Evolutionary conservation across 352 stramenopile genomes (phyloP), one percentile per base, ranked within the genome.

Genomic region (Phytophthora pluvialis): DNA sequence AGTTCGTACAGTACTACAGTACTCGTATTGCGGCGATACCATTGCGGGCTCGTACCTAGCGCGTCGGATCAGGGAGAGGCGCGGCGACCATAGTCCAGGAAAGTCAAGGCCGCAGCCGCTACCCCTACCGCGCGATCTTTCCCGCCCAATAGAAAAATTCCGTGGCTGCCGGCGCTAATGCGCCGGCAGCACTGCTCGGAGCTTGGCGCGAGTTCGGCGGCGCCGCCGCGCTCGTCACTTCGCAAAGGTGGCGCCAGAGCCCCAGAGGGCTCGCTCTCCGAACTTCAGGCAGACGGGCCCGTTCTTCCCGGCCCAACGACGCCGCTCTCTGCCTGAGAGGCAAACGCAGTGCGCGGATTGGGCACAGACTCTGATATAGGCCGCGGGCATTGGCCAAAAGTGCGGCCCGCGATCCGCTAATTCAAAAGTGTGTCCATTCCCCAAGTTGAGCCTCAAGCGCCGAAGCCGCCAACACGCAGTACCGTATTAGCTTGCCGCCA

Each of bases 401-500:
- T 15, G 0, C 8, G 29, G 5, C 3, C 32, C 29, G 47, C 65
- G 60, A 75, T 72, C 60, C 56, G 51, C 36, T n/a, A 38, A 43
- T 45, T 38, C 16, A 53, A 66, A 59, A 67, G 45, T 79, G 72
- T 77, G 67, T 79, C 72, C 64, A 79, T 79, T 79, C 56, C 52
- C 53, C 50, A 79, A 79, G 55, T 79, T 77, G 67, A 76, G 59
- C 57, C 54, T 70, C 33, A 43, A 68, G 59, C 25, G 52, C 44
- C 21, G 60, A 51, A 36, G 26, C 16, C 28, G 36, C 28, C 28
- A 29, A 38, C 50, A 25, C 25, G 36, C 32, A 53, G 13, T 21
- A 21, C 21, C 21, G 21, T 21, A 21, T 1, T 21, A 25, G 33
- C 16, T 18, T 6, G 25, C 8, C 6, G 2, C 11, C 46, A 75